Percentiles rank a stretch among this genome's conserved stretches.
These are phyloP conservation scores for Testicularia cyperi DNA, from an alignment of 1,284 basidiomycete species.

Conservation along the genomic window DNA sequence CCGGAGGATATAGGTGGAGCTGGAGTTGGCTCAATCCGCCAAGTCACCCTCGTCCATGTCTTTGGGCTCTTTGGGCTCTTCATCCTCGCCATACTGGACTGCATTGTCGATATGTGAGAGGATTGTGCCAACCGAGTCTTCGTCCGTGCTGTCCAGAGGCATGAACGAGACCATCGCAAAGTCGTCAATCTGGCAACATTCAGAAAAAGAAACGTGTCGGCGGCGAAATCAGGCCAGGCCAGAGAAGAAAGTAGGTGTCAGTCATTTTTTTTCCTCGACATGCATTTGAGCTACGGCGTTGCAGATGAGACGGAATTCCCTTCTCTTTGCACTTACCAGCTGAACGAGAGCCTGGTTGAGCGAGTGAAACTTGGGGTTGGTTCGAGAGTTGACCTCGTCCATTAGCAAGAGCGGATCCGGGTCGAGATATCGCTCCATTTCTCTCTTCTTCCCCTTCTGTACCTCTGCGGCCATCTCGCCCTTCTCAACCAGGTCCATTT, in stretches of 20 bases:
- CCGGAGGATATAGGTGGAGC: too few relatives aligned
- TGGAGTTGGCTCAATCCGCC: too few relatives aligned
- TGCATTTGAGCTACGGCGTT: too few relatives aligned
- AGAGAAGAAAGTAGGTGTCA: too few relatives aligned
- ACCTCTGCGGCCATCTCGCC: slow-evolving; percentile 66
- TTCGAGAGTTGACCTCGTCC: slow-evolving; percentile 68
- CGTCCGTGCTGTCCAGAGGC: slow-evolving; percentile 84
- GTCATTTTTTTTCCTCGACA: too few relatives aligned
- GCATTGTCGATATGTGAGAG: slow-evolving; percentile 95
- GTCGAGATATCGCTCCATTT: slow-evolving; percentile 80
- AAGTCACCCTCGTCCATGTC: slow-evolving; percentile 56
- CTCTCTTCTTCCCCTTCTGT: slow-evolving; percentile 40
- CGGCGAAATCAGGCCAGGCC: background rate
- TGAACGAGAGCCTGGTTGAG: slow-evolving; percentile 93
- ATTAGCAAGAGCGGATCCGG: slow-evolving; percentile 90
- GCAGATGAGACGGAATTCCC: too few relatives aligned
- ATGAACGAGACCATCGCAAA: slow-evolving; percentile 96
- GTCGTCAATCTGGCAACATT: slow-evolving; percentile 96
- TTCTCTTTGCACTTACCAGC: slow-evolving; percentile 68
- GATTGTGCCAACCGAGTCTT: slow-evolving; percentile 85
- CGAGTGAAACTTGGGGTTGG: slow-evolving; percentile 85
- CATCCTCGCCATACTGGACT: slow-evolving; percentile 72
- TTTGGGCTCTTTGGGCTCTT: slow-evolving; percentile 59
- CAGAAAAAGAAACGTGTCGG: too few relatives aligned
- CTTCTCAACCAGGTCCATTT: slow-evolving; percentile 90